Base-by-base conservation (phyloP, 495 filamentous ascomycete genomes). In the Lentithecium fluviatile region DNA sequence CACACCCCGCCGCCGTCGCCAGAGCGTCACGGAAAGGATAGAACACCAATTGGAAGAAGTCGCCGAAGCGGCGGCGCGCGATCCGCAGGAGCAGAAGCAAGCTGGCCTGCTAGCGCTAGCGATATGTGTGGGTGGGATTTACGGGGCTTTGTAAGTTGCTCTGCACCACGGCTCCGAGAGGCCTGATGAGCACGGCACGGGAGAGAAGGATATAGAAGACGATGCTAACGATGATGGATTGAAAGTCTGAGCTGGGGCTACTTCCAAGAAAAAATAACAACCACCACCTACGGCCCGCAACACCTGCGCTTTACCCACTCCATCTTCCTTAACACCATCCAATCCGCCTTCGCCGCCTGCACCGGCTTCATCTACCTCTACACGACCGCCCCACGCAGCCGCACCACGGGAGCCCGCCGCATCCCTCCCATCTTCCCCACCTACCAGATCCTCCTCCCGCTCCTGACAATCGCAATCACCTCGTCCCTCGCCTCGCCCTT, bases 261-360 rank as follows among this genome's bases (percentile, higher is more conserved):
- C 65, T 85, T 98, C 53, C 94, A 98, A 81, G 94, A 98, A 73
- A 90, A 93, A 55, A 93, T 98, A 68, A 97, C 93, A 8, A 97
- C 95, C 2, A 96, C 91, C n/a, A 79, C 83, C 25, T 96, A 97
- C 75, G 88, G 87, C 68, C 72, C 80, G 10, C 69, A 75, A 12
- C 70, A 71, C 36, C 67, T 78, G 6, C 82, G 88, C 60, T 98
- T 96, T 81, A 90, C 87, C 52, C 95, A 89, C 76, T 86, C 95
- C 57, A 83, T 98, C 58, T 92, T 97, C 72, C 82, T 98, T 55
- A 95, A 97, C 75, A 96, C 95, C 6, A 85, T 97, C 67, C 94
- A 98, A 76, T 96, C 94, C 48, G 79, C 86, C 62, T 94, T 96
- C 74, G 95, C 93, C 17, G 88, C 86, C 8, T 72, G 87, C 17